A percentile compares a stretch with the other conserved stretches of the same genome.
phyloP scores from a whole-genome alignment of 2,329 filamentous ascomycete genomes.

The Apiospora rasikravindrae region DNA sequence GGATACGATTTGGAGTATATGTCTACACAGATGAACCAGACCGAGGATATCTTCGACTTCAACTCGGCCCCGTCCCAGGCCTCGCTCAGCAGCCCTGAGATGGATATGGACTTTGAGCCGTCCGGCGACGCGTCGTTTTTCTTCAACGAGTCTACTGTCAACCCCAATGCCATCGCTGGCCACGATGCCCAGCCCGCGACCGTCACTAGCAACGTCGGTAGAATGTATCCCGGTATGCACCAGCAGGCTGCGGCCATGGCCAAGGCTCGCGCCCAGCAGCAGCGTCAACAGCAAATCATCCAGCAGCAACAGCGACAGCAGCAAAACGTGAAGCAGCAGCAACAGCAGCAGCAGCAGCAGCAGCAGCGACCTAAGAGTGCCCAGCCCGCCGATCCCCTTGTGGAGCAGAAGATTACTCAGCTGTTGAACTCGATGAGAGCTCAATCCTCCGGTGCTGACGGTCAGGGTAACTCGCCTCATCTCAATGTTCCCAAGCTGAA shows the following conservation, averaged over 20 bases:
- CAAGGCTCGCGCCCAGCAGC: constrained; percentile 69
- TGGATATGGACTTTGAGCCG: constrained; percentile 74
- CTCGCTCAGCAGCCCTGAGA: constrained; percentile 63
- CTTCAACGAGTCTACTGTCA: constrained; percentile 64
- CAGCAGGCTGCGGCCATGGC: constrained; percentile 82
- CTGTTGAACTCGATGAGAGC: constrained; percentile 91
- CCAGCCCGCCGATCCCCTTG: constrained; percentile 68
- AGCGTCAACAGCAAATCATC: constrained; percentile 69
- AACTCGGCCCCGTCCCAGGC: constrained; percentile 68
- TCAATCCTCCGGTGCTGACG: constrained; percentile 62
- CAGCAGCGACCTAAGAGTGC: constrained; percentile 57
- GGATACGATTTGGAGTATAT: constrained; percentile 61
- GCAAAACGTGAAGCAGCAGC: constrained; percentile 51
- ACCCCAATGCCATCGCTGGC: constrained; percentile 73
- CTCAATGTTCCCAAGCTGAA: constrained; percentile 74
- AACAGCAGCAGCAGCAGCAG: constrained; percentile 31
- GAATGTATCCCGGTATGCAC: constrained; percentile 93
- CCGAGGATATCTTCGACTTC: constrained; percentile 75
- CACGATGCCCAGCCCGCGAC: constrained; percentile 61
- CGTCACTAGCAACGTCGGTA: constrained; percentile 64
- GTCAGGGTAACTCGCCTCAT: constrained; percentile 56
- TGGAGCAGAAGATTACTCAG: constrained; percentile 93
- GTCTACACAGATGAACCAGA: constrained; percentile 60
- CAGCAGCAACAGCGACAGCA: constrained; percentile 61
- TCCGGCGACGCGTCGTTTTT: constrained; percentile 66